Percentiles rank a stretch among this genome's conserved stretches.
These are phyloP conservation scores for Cryptosporidium sp. DNA, from an alignment of 169 alveolate species.

Conservation along the genomic window DNA sequence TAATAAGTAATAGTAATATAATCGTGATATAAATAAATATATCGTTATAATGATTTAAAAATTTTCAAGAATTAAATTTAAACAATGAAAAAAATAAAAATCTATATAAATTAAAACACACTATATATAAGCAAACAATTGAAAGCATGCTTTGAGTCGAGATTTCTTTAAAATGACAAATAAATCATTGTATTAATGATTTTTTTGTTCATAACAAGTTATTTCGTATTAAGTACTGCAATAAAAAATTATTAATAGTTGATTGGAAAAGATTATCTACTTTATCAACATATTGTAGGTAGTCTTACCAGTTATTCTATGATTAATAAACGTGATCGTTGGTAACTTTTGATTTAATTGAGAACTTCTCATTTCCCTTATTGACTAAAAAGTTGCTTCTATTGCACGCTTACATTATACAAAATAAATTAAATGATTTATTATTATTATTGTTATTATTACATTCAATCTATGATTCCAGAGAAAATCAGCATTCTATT, in stretches of 20 bases:
- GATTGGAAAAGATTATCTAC: background rate
- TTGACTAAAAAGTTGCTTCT: conserved; percentile 39
- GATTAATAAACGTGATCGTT: conserved; percentile 50
- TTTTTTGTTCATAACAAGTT: conserved; percentile 25
- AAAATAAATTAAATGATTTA: background rate
- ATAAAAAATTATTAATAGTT: background rate
- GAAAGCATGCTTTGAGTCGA: conserved; percentile 76
- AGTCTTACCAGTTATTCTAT: background rate
- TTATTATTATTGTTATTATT: no score
- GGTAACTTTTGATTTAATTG: conserved; percentile 29
- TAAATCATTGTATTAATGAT: conserved; percentile 16
- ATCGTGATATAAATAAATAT: no score
- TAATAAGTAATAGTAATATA: no score
- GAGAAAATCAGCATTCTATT: conserved; percentile 35
- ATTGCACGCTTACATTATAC: conserved; percentile 51
- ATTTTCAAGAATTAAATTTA: background rate
- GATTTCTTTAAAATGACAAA: conserved; percentile 5
- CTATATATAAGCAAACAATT: background rate
- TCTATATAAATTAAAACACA: no score
- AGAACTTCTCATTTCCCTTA: background rate
- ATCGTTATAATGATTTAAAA: no score
- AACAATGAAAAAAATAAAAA: background rate
- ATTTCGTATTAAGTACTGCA: conserved; percentile 72
- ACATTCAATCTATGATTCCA: no score
- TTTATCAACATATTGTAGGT: background rate